A percentile compares a stretch with the other conserved stretches of the same genome.
These are phyloP conservation scores for Starmerella apicola DNA, from an alignment of 805 yeast species.

Conservation along the genomic window DNA sequence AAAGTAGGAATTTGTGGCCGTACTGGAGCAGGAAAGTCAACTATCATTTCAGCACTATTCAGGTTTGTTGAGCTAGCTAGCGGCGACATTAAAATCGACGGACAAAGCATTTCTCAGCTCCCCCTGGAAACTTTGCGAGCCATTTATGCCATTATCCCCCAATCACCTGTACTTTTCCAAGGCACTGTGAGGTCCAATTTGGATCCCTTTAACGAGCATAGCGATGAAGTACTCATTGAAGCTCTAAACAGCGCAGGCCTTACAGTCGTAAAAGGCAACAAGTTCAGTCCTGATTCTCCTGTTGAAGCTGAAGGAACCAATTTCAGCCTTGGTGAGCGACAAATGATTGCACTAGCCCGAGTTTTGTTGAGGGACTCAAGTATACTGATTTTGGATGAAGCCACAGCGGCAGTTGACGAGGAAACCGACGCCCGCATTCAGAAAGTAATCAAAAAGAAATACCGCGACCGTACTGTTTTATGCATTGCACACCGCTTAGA, in stretches of 20 bases:
- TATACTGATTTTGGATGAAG: constrained; percentile 58
- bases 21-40: constrained; percentile 80
- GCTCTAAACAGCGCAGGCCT: constrained; percentile 44
- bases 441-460: constrained; percentile 42
- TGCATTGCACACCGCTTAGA: constrained; percentile 61
- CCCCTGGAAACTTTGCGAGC: constrained; percentile 59
- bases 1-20: constrained; percentile 80
- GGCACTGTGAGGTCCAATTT: constrained; percentile 65
- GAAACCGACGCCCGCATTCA: constrained; percentile 59
- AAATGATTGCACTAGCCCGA: constrained; percentile 40
- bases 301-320: constrained; percentile 16
- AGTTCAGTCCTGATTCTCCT: constrained; percentile 44
- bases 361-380: constrained; percentile 52
- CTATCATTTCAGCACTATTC: constrained; percentile 59
- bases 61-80: constrained; percentile 46
- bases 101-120: constrained; percentile 44
- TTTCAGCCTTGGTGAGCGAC: constrained; percentile 17
- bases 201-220: constrained; percentile 52
- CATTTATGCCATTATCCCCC: constrained; percentile 71
- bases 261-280: constrained; percentile 27
- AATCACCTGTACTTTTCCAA: constrained; percentile 71
- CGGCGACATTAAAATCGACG: constrained; percentile 53
- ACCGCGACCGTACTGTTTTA: constrained; percentile 48
- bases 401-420: constrained; percentile 66
- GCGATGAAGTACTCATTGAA: constrained; percentile 54